Conservation (phyloP, 176 grass and related monocot species). For the Calamus simplicifolius region DNA sequence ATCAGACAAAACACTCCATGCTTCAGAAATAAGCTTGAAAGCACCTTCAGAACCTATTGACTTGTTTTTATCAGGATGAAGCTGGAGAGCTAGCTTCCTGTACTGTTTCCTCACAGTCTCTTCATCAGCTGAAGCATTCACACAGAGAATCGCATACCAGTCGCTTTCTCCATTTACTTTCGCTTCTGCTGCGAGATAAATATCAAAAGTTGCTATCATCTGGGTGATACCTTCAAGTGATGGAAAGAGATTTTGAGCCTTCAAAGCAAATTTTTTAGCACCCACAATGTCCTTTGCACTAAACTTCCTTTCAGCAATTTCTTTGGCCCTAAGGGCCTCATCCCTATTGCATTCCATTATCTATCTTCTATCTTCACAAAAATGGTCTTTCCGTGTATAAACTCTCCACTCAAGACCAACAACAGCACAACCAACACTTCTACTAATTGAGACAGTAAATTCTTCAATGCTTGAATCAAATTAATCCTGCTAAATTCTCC, state of each 20-base stretch:
- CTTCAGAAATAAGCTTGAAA: constrained; percentile 68
- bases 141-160: constrained; percentile 62
- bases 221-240: constrained; percentile 54
- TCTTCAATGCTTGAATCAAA: not conserved
- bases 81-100: constrained; percentile 46
- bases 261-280: constrained; percentile 52
- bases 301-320: constrained; percentile 57
- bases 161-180: constrained; percentile 54
- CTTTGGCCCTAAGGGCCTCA: constrained; percentile 45
- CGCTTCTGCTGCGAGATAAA: constrained; percentile 48
- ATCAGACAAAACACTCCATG: constrained; percentile 68
- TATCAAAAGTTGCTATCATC: constrained; percentile 55
- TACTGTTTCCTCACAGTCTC: constrained; percentile 74
- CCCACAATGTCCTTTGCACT: constrained; percentile 23
- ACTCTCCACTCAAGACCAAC: no score
- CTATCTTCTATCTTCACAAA: no score
- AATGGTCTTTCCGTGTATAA: no score
- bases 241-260: constrained; percentile 44
- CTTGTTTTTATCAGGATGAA: constrained; percentile 73
- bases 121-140: constrained; percentile 31
- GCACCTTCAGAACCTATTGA: constrained; percentile 56
- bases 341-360: constrained; percentile 28
- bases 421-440: no score
- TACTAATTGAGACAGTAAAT: not conserved
- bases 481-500: not conserved